Evolutionary conservation across 2,329 filamentous ascomycete genomes (phyloP).

Genomic region (Ophiostoma fasciatum): DNA sequence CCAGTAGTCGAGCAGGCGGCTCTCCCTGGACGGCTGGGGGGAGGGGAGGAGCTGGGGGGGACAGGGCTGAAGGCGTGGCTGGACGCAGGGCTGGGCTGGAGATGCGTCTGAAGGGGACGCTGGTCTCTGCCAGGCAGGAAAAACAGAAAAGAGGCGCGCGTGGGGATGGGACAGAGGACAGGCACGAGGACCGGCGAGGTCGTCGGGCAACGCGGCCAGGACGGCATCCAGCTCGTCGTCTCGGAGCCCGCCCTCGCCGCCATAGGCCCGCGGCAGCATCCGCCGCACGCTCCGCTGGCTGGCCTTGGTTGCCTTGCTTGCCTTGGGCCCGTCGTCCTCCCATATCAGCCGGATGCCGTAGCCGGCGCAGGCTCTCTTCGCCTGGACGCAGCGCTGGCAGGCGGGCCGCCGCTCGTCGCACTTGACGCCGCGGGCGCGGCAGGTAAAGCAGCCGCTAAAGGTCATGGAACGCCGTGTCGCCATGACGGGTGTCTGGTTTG

Average conservation of each 20-base stretch:
- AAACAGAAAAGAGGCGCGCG: neutral
- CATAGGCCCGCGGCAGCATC: neutral
- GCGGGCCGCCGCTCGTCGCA: slow-evolving; percentile 3
- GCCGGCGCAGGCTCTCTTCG: neutral
- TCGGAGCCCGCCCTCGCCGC: too few species aligned
- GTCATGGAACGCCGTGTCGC: slow-evolving; percentile 13
- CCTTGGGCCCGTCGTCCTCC: too few species aligned
- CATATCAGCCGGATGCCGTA: neutral
- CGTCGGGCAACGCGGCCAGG: neutral
- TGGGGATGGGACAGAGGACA: neutral
- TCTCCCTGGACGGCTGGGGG: neutral
- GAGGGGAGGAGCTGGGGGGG: neutral
- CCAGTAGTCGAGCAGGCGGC: neutral
- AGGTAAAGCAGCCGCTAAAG: neutral
- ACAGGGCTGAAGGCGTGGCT: too few species aligned
- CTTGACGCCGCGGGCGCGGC: slow-evolving; percentile 3
- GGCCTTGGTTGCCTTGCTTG: neutral
- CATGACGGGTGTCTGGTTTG: neutral
- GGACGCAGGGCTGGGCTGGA: too few species aligned
- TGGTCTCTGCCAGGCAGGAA: too few species aligned
- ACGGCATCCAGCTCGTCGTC: neutral
- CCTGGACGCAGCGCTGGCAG: slow-evolving; percentile 1
- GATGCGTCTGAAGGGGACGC: too few species aligned
- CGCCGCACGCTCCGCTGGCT: too few species aligned
- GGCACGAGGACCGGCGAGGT: too few species aligned